These are phyloP conservation scores for Diversispora epigaea DNA, from an alignment of 192 early-diverging fungal genomes.

Conservation along the genomic window DNA sequence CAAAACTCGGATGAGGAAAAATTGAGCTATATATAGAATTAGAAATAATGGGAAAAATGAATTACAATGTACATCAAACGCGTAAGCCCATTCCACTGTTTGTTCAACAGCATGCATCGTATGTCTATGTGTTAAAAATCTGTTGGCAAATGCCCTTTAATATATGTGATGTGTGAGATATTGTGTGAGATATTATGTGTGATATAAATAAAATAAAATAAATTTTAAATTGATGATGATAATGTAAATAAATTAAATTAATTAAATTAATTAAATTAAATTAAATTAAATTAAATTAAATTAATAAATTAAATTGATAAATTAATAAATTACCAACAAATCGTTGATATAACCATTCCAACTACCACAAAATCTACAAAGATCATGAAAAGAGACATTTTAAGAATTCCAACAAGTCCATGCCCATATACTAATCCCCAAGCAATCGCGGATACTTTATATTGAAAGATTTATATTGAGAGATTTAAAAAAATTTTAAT, in stretches of 20 bases:
- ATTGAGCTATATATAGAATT: constrained; percentile 86
- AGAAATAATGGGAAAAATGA: constrained; percentile 89
- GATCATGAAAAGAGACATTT: constrained; percentile 77
- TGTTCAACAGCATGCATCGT: constrained; percentile 78
- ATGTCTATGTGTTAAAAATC: constrained; percentile 73
- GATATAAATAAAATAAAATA: too few relatives aligned
- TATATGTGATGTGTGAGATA: not conserved
- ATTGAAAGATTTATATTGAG: too few relatives aligned
- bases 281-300: too few relatives aligned
- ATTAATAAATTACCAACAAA: constrained; percentile 62
- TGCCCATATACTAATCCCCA: constrained; percentile 79
- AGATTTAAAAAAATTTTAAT: not conserved
- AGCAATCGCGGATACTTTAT: constrained; percentile 70
- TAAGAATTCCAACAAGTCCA: constrained; percentile 65
- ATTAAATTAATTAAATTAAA: too few relatives aligned
- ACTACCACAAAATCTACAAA: constrained; percentile 78
- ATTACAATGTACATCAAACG: constrained; percentile 97
- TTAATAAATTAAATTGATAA: not conserved
- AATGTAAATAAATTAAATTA: too few relatives aligned
- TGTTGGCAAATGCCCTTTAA: constrained; percentile 64
- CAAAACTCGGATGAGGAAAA: constrained; percentile 87
- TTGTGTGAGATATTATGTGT: not conserved
- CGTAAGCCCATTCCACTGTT: constrained; percentile 93
- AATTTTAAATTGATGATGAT: too few relatives aligned
- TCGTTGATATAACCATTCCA: constrained; percentile 67